These are phyloP conservation scores for Arxiozyma heterogenica DNA, from an alignment of 1,139 yeast genomes.

Conservation along the genomic window DNA sequence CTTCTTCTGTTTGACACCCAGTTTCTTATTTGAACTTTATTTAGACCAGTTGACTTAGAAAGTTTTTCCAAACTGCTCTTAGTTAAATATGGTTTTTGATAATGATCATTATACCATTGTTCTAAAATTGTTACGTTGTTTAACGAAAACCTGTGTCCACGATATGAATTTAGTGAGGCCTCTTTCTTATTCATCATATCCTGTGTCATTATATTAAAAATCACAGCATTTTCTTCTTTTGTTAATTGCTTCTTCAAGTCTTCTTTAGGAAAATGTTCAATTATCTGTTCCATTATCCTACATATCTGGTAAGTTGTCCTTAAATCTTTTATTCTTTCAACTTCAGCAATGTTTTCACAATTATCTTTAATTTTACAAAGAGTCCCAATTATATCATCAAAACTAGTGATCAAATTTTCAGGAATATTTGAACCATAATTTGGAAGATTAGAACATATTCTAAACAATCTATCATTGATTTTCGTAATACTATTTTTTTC, in stretches of 20 bases:
- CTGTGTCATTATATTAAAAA: conserved; percentile 14
- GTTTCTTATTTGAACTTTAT: conserved; percentile 19
- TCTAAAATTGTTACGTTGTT: conserved; percentile 13
- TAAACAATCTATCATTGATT: conserved; percentile 2
- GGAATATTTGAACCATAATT: neutral
- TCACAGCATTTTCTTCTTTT: neutral
- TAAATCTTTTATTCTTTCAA: neutral
- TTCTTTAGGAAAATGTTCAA: neutral
- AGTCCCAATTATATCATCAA: neutral
- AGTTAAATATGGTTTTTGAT: conserved; percentile 17
- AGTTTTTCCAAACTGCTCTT: conserved; percentile 9
- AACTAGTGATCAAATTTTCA: neutral
- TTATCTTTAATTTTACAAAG: neutral
- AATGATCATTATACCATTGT: conserved; percentile 15
- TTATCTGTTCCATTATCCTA: neutral
- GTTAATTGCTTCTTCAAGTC: neutral
- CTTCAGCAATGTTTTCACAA: neutral
- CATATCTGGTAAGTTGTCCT: conserved; percentile 1
- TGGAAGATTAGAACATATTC: conserved; percentile 5
- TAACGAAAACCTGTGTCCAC: conserved; percentile 19
- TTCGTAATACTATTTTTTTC: conserved; percentile 1
- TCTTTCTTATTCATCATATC: conserved; percentile 11
- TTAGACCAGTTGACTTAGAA: conserved; percentile 12
- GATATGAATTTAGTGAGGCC: conserved; percentile 6
- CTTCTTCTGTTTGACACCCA: conserved; percentile 25